Percentiles rank a stretch among this genome's conserved stretches.
Conservation (phyloP, 306 rosid genomes). For the Gastrolobium villosum region DNA sequence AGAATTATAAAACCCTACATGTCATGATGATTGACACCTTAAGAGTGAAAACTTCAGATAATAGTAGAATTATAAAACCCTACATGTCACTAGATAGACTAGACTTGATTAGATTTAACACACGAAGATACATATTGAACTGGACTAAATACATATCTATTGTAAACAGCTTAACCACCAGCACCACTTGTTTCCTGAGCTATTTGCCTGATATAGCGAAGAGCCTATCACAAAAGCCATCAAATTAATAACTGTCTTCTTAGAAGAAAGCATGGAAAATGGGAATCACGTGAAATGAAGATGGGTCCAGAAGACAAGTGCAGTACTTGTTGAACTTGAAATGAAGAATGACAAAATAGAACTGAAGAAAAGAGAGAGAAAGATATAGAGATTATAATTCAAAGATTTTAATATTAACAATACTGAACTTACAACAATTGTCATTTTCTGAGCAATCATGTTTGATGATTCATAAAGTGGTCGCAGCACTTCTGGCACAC, state of each 20-base stretch:
- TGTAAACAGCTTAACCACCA: too few relatives aligned
- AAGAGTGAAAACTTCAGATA: too few relatives aligned
- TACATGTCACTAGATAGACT: too few relatives aligned
- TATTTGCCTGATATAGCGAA: constrained; percentile 89
- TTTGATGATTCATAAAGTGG: constrained; percentile 97
- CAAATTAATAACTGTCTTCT: constrained; percentile 42
- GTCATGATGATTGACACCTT: too few relatives aligned
- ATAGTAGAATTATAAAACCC: too few relatives aligned
- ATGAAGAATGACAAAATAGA: constrained; percentile 3
- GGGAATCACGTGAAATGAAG: neutral
- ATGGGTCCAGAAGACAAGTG: neutral
- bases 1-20: too few relatives aligned
- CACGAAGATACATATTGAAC: too few relatives aligned
- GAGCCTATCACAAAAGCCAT: constrained; percentile 65
- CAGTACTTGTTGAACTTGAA: constrained; percentile 12
- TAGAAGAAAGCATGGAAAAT: neutral
- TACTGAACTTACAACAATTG: constrained; percentile 80
- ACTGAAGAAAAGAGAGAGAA: neutral
- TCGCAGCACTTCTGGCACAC: constrained; percentile 95
- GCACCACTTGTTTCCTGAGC: constrained; percentile 98
- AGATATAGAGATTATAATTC: neutral
- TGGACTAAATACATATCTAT: too few relatives aligned
- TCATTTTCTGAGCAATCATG: constrained; percentile 89
- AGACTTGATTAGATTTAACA: too few relatives aligned
- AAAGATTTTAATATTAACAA: constrained; percentile 12